phyloP scores from a whole-genome alignment of 1,284 basidiomycete genomes.

The Puccinia novopanici region DNA sequence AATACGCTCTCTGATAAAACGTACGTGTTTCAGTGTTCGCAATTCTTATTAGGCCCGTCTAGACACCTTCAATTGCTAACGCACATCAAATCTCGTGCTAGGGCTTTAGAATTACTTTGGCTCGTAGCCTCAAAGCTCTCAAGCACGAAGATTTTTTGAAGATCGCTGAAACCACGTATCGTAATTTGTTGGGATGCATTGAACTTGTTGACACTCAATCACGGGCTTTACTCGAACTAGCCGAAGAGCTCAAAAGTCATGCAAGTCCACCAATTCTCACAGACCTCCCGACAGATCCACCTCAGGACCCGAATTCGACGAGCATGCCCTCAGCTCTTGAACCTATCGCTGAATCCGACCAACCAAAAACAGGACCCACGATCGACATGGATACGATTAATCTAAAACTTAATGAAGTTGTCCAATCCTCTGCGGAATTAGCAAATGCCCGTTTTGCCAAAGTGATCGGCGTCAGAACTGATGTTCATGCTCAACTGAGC shows the following conservation, averaged over 20 bases:
- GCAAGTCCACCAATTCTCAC: not conserved
- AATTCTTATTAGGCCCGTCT: constrained; percentile 54
- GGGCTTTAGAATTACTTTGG: constrained; percentile 58
- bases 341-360: not conserved
- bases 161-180: constrained; percentile 69
- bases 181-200: constrained; percentile 70
- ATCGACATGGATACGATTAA: constrained; percentile 61
- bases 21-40: constrained; percentile 56
- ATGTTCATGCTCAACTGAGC: constrained; percentile 74
- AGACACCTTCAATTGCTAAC: constrained; percentile 5
- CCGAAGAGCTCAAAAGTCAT: constrained; percentile 17
- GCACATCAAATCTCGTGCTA: constrained; percentile 37
- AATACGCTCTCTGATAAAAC: constrained; percentile 42
- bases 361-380: constrained; percentile 51
- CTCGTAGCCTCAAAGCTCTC: constrained; percentile 69
- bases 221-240: constrained; percentile 57
- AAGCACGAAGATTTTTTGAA: constrained; percentile 70
- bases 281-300: constrained; percentile 38
- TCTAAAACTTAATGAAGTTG: constrained; percentile 70
- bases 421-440: constrained; percentile 78
- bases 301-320: constrained; percentile 4
- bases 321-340: constrained; percentile 8
- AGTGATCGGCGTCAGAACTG: constrained; percentile 72
- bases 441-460: constrained; percentile 79
- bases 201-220: constrained; percentile 72